These are phyloP conservation scores for Tremellales sp. DNA, from an alignment of 1,284 basidiomycete species.

Conservation along the genomic window DNA sequence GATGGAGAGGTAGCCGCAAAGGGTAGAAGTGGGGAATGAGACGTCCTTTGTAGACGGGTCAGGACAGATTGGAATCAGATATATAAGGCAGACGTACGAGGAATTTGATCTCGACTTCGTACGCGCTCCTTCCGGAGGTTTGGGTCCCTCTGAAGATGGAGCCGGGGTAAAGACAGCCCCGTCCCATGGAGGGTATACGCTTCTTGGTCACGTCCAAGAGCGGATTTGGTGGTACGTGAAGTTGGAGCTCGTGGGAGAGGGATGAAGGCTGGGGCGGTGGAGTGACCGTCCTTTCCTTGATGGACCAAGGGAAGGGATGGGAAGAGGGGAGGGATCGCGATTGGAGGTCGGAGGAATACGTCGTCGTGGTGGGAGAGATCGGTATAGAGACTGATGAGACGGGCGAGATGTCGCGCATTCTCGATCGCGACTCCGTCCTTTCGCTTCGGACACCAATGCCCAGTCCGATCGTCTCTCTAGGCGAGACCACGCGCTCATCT, in stretches of 20 bases:
- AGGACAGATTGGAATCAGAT: too few relatives aligned
- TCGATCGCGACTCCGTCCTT: background rate
- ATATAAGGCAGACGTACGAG: constrained; percentile 51
- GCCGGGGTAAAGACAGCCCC: constrained; percentile 77
- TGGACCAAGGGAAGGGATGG: background rate
- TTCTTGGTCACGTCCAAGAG: constrained; percentile 68
- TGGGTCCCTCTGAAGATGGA: constrained; percentile 73
- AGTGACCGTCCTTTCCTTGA: background rate
- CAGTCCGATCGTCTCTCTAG: constrained; percentile 1
- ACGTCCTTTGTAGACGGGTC: constrained; percentile 60
- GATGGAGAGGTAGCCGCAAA: constrained; percentile 85
- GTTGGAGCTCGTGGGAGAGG: constrained; percentile 7
- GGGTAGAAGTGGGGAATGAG: constrained; percentile 69
- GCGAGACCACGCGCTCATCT: background rate
- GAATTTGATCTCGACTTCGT: constrained; percentile 77
- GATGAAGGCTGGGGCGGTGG: background rate
- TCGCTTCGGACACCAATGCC: constrained; percentile 16
- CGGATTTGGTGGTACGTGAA: constrained; percentile 53
- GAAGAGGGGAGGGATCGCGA: constrained; percentile 27
- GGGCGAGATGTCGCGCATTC: background rate
- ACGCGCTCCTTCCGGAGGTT: constrained; percentile 75
- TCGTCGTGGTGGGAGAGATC: constrained; percentile 3
- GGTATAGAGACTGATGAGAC: constrained; percentile 1
- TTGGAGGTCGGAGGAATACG: constrained; percentile 9
- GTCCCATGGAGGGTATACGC: constrained; percentile 65